Percentiles rank a stretch among this genome's conserved stretches.
These are phyloP conservation scores for Kalmusia sp. DNA, from an alignment of 2,329 filamentous ascomycete species.

Conservation along the genomic window DNA sequence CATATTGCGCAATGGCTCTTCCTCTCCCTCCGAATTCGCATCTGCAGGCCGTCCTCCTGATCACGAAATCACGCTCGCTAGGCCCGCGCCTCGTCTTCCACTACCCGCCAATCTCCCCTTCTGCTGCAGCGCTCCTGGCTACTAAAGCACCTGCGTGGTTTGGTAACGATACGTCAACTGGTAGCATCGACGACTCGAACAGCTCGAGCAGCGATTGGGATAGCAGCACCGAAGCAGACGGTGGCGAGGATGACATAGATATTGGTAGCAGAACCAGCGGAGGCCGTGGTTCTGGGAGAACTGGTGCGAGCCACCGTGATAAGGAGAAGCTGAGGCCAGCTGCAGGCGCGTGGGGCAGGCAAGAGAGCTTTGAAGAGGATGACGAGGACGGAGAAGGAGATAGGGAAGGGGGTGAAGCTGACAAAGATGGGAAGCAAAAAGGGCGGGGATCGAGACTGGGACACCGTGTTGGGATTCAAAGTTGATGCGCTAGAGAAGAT, in stretches of 20 bases:
- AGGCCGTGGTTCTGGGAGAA: constrained; percentile 39
- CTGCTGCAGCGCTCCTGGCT: constrained; percentile 40
- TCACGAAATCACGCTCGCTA: constrained; percentile 47
- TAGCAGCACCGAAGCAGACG: constrained; percentile 41
- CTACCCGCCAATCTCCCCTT: constrained; percentile 49
- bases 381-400: constrained; percentile 31
- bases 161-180: constrained; percentile 44
- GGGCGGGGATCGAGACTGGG: constrained; percentile 47
- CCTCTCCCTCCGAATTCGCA: constrained; percentile 45
- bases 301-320: constrained; percentile 34
- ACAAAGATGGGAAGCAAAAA: constrained; percentile 19
- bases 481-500: constrained; percentile 50
- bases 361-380: constrained; percentile 47
- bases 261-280: constrained; percentile 43
- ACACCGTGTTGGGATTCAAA: constrained; percentile 48
- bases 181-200: constrained; percentile 40
- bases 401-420: constrained; percentile 15
- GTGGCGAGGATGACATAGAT: constrained; percentile 44
- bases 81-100: constrained; percentile 51
- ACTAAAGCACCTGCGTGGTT: constrained; percentile 46
- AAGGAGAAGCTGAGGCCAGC: constrained; percentile 28
- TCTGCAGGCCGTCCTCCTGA: constrained; percentile 50
- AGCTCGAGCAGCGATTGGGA: constrained; percentile 47
- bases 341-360: constrained; percentile 39
- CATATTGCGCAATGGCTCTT: too few species aligned